Conservation (phyloP, 106 monocot genomes). For the Triglochin maritima region DNA sequence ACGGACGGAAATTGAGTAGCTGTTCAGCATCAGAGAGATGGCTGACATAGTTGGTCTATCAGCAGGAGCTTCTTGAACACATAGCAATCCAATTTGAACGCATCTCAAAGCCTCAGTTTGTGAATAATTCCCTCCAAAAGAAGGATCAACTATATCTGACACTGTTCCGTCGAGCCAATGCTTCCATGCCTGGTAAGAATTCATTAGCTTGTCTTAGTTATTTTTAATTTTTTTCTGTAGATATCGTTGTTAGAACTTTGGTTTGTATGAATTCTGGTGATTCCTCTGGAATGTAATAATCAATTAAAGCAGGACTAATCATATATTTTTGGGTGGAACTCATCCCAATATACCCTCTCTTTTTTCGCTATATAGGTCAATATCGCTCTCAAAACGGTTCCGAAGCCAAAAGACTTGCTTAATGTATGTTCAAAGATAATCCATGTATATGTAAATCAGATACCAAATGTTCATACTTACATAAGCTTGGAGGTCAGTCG, state of each 20-base stretch:
- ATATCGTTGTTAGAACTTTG: background rate
- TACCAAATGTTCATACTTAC: slow-evolving; percentile 1
- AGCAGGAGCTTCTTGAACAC: slow-evolving; percentile 3
- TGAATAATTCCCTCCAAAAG: background rate
- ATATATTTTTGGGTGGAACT: background rate
- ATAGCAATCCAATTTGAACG: slow-evolving; percentile 2
- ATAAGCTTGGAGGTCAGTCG: background rate
- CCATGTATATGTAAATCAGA: too few relatives aligned
- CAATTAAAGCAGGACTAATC: background rate
- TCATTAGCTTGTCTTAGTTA: background rate
- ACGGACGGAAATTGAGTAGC: background rate
- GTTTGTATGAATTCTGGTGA: too few relatives aligned
- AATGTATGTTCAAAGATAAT: too few relatives aligned
- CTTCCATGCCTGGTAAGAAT: background rate
- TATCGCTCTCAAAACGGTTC: too few relatives aligned
- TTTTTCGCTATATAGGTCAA: background rate
- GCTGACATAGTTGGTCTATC: slow-evolving; percentile 1
- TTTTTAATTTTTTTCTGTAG: background rate
- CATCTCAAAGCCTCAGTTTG: slow-evolving; percentile 1
- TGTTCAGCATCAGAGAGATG: background rate
- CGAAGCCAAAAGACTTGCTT: too few relatives aligned
- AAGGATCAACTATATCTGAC: background rate
- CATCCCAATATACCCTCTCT: background rate
- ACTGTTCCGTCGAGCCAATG: background rate
- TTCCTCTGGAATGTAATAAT: too few relatives aligned